These are phyloP conservation scores for Neurospora sp. DNA, from an alignment of 495 filamentous ascomycete species.

Conservation along the genomic window DNA sequence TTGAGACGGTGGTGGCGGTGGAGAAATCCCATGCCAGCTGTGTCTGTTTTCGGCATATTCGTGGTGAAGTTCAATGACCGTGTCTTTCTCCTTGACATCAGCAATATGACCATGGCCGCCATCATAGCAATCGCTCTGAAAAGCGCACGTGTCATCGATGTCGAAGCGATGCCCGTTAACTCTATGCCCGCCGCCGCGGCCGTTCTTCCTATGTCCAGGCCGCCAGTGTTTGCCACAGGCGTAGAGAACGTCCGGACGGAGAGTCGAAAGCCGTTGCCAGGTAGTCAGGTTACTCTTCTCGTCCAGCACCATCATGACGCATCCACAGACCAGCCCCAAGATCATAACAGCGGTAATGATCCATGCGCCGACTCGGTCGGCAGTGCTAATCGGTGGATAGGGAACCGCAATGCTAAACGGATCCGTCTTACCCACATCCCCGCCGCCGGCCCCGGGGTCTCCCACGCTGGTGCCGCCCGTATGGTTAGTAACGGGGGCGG, in stretches of 20 bases:
- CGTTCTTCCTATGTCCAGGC: background rate
- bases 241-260: background rate
- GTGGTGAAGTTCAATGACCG: background rate
- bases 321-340: constrained; percentile 16
- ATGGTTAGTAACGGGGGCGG: constrained; percentile 49
- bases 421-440: constrained; percentile 22
- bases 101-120: background rate
- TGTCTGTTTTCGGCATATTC: background rate
- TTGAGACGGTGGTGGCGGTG: background rate
- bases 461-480: constrained; percentile 69
- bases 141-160: background rate
- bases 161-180: background rate
- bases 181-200: background rate
- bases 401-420: constrained; percentile 8
- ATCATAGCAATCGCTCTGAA: background rate
- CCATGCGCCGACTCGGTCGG: constrained; percentile 50
- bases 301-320: constrained; percentile 30
- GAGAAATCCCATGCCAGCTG: background rate
- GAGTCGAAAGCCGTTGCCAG: background rate
- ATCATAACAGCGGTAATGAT: constrained; percentile 45
- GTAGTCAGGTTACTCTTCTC: constrained; percentile 6
- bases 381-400: constrained; percentile 31
- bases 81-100: background rate
- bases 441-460: constrained; percentile 54
- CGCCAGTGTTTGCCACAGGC: background rate